Evolutionary conservation across 208 protist genomes (phyloP).

Genomic region (Trypanosoma rangeli): DNA sequence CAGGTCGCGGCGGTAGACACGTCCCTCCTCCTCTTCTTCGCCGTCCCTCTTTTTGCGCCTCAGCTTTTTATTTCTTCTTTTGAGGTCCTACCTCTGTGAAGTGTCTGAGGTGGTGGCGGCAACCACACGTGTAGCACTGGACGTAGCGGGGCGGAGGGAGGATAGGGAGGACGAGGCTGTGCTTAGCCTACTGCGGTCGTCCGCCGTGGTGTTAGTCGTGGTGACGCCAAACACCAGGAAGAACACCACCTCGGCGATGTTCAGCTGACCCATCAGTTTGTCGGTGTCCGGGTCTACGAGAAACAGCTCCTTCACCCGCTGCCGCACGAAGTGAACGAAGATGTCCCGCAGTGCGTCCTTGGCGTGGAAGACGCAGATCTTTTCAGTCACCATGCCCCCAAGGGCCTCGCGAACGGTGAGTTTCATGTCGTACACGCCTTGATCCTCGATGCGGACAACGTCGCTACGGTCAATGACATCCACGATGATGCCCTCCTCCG

Average conservation of each 20-base stretch:
- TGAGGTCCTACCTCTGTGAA: background rate
- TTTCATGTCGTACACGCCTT: constrained; percentile 87
- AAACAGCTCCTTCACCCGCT: constrained; percentile 84
- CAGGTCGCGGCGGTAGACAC: too few relatives aligned
- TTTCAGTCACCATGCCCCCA: constrained; percentile 45
- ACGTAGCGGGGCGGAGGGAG: too few relatives aligned
- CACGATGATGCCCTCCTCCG: constrained; percentile 55
- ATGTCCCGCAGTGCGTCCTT: constrained; percentile 77
- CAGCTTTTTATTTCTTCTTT: background rate
- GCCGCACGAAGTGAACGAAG: constrained; percentile 82
- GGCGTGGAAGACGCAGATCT: constrained; percentile 74
- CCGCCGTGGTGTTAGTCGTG: background rate
- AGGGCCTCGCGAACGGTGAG: constrained; percentile 77
- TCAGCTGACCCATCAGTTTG: constrained; percentile 74
- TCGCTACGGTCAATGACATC: constrained; percentile 85
- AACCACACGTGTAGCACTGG: background rate
- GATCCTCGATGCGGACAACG: constrained; percentile 83
- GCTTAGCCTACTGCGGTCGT: background rate
- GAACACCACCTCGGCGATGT: constrained; percentile 70
- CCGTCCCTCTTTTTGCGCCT: too few relatives aligned
- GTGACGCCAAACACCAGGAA: constrained; percentile 67
- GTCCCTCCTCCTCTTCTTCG: too few relatives aligned
- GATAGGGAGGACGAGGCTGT: background rate
- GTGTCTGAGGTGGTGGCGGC: background rate
- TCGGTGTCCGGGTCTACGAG: constrained; percentile 76